phyloP scores from a whole-genome alignment of 2,329 filamentous ascomycete species.

The Clonostachys rhizophaga region DNA sequence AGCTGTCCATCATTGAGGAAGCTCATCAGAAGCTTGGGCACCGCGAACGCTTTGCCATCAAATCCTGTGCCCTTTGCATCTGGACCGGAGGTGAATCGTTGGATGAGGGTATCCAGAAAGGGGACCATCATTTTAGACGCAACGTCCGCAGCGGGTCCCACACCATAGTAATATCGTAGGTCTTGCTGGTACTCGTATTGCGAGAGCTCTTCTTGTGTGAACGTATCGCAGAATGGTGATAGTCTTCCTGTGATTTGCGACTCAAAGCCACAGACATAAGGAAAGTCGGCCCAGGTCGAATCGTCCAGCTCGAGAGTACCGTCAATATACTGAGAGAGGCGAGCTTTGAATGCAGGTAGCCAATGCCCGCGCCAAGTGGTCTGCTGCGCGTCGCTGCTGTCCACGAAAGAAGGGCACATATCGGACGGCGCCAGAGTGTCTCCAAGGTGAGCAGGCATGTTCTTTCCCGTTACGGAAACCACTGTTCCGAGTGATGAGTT shows the following conservation, averaged over 20 bases:
- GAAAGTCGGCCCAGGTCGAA: slow-evolving; percentile 51
- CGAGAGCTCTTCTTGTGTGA: slow-evolving; percentile 56
- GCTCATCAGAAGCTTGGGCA: slow-evolving; percentile 53
- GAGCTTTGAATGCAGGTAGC: slow-evolving; percentile 45
- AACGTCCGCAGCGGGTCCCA: slow-evolving; percentile 44
- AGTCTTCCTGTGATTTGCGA: slow-evolving; percentile 58
- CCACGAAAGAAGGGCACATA: slow-evolving; percentile 53
- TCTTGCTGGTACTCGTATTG: slow-evolving; percentile 66
- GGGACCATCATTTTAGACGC: slow-evolving; percentile 57
- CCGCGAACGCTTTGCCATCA: slow-evolving; percentile 37
- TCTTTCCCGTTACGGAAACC: slow-evolving; percentile 51
- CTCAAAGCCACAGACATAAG: slow-evolving; percentile 69
- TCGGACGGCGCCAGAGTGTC: slow-evolving; percentile 61
- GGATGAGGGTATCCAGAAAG: slow-evolving; percentile 48
- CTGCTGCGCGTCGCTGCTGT: slow-evolving; percentile 28
- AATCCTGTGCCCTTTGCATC: slow-evolving; percentile 37
- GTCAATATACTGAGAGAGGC: slow-evolving; percentile 47
- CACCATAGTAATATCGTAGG: slow-evolving; percentile 63
- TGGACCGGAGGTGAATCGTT: slow-evolving; percentile 47
- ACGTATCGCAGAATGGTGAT: slow-evolving; percentile 59
- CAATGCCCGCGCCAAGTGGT: slow-evolving; percentile 42
- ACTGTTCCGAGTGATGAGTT: slow-evolving; percentile 50
- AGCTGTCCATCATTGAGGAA: slow-evolving; percentile 67
- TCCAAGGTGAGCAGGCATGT: slow-evolving; percentile 44
- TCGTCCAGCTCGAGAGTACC: slow-evolving; percentile 50